Evolutionary conservation across 805 yeast genomes (phyloP), one percentile per base, ranked within the genome.

Genomic region (Saccharomyces paradoxus): DNA sequence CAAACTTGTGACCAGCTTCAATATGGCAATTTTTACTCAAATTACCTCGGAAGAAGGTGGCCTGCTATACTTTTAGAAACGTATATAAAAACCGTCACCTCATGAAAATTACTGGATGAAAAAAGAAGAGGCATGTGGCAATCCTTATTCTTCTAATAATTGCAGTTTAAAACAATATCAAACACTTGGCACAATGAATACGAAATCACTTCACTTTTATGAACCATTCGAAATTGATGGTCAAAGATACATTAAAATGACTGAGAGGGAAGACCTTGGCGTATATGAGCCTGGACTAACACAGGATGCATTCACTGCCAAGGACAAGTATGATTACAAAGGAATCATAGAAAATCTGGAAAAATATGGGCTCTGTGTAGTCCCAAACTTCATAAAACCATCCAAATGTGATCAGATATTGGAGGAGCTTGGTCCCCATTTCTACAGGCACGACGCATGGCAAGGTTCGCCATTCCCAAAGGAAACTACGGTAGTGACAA

Each of bases 401-500:
- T 56, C 53, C 9, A 55, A 51, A 7, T 49, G 59, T 51, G 60
- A 58, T 3, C 46, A 58, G 31, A 57, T 64, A 46, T 54, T 53
- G 27, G 51, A 54, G 24, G 67, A 65, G 28, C 54, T 62, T 14
- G 55, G 55, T 10, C 69, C 68, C 1, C 59, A 56, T 44, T 60
- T 63, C 41, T 65, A 61, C 49, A 55, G 62, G 2, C 63, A 26
- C 47, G 50, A 50, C 21, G 55, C 58, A 8, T 63, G 66, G 66
- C 62, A 65, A 32, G 68, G 60, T 13, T 55, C 57, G 1, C 65
- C 65, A 30, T 64, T 64, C 52, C 68, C 69, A 22, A 53, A 51
- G 22, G 59, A 63, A 51, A 64, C 68, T 3, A 61, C 62, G 27
- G 61, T 61, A 44, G 67, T 60, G 2, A 54, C 64, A 1, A 63